Conservation (phyloP, 495 filamentous ascomycete genomes). For the Hypomontagnella monticulosa region DNA sequence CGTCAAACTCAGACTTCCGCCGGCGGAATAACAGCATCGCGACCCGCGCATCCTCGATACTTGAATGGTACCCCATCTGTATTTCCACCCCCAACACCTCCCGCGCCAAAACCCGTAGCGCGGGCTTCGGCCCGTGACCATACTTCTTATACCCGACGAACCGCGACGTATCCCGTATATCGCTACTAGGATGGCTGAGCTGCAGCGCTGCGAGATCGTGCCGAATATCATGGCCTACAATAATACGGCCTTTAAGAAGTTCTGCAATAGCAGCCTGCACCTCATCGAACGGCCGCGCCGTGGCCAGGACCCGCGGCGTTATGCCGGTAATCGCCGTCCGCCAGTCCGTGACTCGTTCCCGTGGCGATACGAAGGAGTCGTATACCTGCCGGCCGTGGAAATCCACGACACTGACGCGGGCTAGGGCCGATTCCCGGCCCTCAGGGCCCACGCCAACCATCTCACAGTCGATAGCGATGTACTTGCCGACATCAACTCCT, state of each 20-base stretch:
- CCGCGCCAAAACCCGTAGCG: conserved; percentile 76
- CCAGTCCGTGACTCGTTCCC: conserved; percentile 84
- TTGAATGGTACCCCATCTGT: conserved; percentile 73
- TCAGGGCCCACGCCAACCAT: conserved; percentile 91
- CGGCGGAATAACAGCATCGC: conserved; percentile 86
- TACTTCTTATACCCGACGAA: conserved; percentile 77
- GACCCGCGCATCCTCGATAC: conserved; percentile 87
- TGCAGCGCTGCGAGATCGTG: conserved; percentile 84
- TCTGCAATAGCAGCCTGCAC: conserved; percentile 77
- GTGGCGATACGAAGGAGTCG: conserved; percentile 87
- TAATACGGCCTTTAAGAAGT: conserved; percentile 76
- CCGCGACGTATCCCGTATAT: conserved; percentile 86
- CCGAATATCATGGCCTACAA: conserved; percentile 90
- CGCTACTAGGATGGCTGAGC: conserved; percentile 76
- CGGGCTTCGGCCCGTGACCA: conserved; percentile 79
- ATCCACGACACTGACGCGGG: conserved; percentile 87
- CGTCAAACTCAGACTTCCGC: conserved; percentile 84
- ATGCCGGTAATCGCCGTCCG: conserved; percentile 87
- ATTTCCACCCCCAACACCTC: conserved; percentile 85
- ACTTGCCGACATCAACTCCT: conserved; percentile 74
- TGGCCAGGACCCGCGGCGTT: conserved; percentile 71
- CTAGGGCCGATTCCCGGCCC: conserved; percentile 74
- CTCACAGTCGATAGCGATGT: conserved; percentile 93
- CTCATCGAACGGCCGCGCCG: conserved; percentile 73
- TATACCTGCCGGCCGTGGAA: conserved; percentile 91